Base-by-base conservation (phyloP, 176 grass and related monocot genomes). In the Miscanthus lutarioriparius region DNA sequence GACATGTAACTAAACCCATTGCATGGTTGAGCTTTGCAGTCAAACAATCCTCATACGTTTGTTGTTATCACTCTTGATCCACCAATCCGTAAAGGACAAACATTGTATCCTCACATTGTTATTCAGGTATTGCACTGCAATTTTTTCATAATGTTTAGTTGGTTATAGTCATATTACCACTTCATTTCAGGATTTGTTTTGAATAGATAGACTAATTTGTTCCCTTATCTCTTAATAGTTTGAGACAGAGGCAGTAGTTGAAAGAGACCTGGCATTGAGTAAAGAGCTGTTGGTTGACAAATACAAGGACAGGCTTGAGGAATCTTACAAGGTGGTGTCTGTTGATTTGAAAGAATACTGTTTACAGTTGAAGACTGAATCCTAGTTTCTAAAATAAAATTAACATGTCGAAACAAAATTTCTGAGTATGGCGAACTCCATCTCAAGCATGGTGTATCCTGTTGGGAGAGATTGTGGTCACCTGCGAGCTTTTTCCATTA, bases 21-120 rank as follows among this genome's bases (percentile, higher is more conserved):
- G 36, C 7, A 16, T 86, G 30, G 67, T 70, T 86, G 39, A 33
- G 62, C 68, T 76, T 85, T 89, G 84, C 88, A 99, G 97, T 94
- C 89, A 79, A 99, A 99, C 40, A 94, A 99, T 83, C 93, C 93
- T 90, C 96, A 96, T 92, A 99, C 96, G 6, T 80, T 94, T 94
- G 93, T 99, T 76, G 83, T 96, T 51, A 86, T 99, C 61, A 96
- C 97, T 78, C 97, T 99, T 92, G 97, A 99, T 68, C 97, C 97
- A 3, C 97, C 97, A 79, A 99, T 99, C 69, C 91, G 91, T 83
- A 99, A 99, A 96, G 93, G 97, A 38, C 93, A 96, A 75, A 99
- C 93, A 49, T 79, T 99, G n/a, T 96, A 99, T 84, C 97, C 93
- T 20, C 97, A 99, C 79, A 96, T 99, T 89, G 97, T 96, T 67